phyloP scores from a whole-genome alignment of 2,329 filamentous ascomycete genomes.

The Westerdykella ornata region DNA sequence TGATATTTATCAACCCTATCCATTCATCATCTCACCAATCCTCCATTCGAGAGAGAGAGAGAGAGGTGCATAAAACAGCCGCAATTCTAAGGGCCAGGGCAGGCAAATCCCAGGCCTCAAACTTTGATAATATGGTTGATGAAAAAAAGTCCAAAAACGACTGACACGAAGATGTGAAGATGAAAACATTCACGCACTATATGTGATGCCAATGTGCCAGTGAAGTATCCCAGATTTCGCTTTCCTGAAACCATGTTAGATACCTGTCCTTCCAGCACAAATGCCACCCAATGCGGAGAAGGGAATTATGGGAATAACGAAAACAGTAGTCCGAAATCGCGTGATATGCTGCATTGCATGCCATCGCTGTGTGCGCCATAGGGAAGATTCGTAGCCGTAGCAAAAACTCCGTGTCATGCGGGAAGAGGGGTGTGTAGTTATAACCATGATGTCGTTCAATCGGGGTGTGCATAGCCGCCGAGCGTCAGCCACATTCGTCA shows the following conservation, averaged over 20 bases:
- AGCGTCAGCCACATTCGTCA: background rate
- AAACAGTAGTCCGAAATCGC: constrained; percentile 27
- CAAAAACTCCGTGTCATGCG: constrained; percentile 36
- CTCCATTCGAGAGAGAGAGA: too few species aligned
- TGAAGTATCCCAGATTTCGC: constrained; percentile 25
- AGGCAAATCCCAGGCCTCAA: too few species aligned
- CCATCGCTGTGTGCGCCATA: constrained; percentile 35
- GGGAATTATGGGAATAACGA: constrained; percentile 20
- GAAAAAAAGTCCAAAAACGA: constrained; percentile 10
- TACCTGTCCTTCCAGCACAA: constrained; percentile 22
- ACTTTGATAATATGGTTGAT: constrained; percentile 1
- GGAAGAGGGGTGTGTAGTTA: constrained; percentile 20
- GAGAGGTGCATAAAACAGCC: too few species aligned
- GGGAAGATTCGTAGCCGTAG: constrained; percentile 32
- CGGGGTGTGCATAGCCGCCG: constrained; percentile 15
- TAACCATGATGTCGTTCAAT: constrained; percentile 34
- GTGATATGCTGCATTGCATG: constrained; percentile 21
- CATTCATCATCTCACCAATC: too few species aligned
- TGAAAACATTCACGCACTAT: constrained; percentile 13
- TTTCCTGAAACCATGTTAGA: constrained; percentile 16
- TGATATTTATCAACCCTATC: too few species aligned
- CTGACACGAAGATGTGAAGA: constrained; percentile 10
- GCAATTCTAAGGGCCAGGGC: too few species aligned
- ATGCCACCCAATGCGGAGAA: constrained; percentile 5
- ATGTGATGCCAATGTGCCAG: constrained; percentile 11